A percentile compares a stretch with the other conserved stretches of the same genome.
Conservation (phyloP, 805 yeast genomes). For the Candida chauliodis region DNA sequence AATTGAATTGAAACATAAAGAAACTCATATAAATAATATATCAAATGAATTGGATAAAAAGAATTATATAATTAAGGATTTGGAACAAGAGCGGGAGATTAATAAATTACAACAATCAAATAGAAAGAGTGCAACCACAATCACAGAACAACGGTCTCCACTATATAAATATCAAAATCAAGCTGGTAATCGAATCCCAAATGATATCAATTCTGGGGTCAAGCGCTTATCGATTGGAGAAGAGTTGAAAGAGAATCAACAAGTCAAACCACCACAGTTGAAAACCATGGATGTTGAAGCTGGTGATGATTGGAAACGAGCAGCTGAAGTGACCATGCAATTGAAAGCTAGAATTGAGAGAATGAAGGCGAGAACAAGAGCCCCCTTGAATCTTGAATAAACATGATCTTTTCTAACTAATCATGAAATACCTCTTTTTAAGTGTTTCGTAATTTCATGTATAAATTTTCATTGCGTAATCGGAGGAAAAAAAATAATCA, state of each 20-base stretch:
- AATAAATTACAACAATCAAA: slow-evolving; percentile 23
- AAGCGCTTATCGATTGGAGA: slow-evolving; percentile 37
- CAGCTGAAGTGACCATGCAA: slow-evolving; percentile 85
- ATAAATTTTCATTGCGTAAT: slow-evolving; percentile 3
- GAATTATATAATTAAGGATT: slow-evolving; percentile 46
- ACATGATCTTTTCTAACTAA: too few species aligned
- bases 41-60: slow-evolving; percentile 61
- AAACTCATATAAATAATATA: slow-evolving; percentile 60
- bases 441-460: background rate
- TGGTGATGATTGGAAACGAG: slow-evolving; percentile 81
- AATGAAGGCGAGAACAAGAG: slow-evolving; percentile 64
- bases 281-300: slow-evolving; percentile 33
- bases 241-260: slow-evolving; percentile 2
- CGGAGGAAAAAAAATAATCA: slow-evolving; percentile 1
- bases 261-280: background rate
- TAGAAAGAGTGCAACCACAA: slow-evolving; percentile 2
- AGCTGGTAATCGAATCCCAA: slow-evolving; percentile 15
- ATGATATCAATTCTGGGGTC: slow-evolving; percentile 40
- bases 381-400: slow-evolving; percentile 11
- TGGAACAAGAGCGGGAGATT: slow-evolving; percentile 45
- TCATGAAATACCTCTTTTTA: background rate
- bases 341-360: slow-evolving; percentile 83
- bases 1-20: slow-evolving; percentile 60
- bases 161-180: slow-evolving; percentile 1
- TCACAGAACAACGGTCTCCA: slow-evolving; percentile 10